phyloP scores from a whole-genome alignment of 192 early-diverging fungal genomes.

The Coemansia sp. region DNA sequence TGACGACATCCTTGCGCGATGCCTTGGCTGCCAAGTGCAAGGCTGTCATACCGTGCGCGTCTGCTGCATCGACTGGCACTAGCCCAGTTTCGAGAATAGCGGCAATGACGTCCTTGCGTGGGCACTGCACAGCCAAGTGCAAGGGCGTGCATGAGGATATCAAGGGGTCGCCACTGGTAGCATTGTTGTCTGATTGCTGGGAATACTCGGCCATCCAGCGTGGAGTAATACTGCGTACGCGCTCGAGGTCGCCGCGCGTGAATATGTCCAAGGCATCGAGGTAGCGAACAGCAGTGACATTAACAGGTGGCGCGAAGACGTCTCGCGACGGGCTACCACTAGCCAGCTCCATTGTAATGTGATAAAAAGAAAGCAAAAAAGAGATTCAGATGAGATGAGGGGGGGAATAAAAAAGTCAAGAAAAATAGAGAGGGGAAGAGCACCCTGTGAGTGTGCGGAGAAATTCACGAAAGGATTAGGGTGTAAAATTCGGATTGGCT shows the following conservation, averaged over 20 bases:
- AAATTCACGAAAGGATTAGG: neutral
- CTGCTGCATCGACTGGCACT: slow-evolving; percentile 60
- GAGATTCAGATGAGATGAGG: neutral
- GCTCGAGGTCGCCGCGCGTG: slow-evolving; percentile 37
- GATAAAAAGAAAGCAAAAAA: neutral
- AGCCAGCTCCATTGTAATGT: neutral
- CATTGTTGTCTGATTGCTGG: neutral
- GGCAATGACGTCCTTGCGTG: slow-evolving; percentile 59
- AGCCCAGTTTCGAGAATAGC: slow-evolving; percentile 55
- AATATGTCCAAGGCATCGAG: slow-evolving; percentile 55
- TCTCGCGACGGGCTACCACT: neutral
- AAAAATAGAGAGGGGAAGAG: neutral
- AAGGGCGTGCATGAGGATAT: slow-evolving; percentile 54
- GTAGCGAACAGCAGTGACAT: slow-evolving; percentile 24
- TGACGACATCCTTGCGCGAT: slow-evolving; percentile 66
- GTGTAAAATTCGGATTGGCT: no score
- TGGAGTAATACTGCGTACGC: slow-evolving; percentile 32
- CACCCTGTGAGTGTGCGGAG: neutral
- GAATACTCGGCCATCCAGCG: slow-evolving; percentile 45
- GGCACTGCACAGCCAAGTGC: slow-evolving; percentile 67
- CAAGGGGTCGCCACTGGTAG: slow-evolving; percentile 14
- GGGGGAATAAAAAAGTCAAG: neutral
- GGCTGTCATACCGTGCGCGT: slow-evolving; percentile 68
- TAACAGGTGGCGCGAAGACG: neutral
- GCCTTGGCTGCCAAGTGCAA: slow-evolving; percentile 74